Evolutionary conservation across 78 protist species (phyloP), one percentile per base, ranked within the genome.

Genomic region (Dictyostelium purpureum): DNA sequence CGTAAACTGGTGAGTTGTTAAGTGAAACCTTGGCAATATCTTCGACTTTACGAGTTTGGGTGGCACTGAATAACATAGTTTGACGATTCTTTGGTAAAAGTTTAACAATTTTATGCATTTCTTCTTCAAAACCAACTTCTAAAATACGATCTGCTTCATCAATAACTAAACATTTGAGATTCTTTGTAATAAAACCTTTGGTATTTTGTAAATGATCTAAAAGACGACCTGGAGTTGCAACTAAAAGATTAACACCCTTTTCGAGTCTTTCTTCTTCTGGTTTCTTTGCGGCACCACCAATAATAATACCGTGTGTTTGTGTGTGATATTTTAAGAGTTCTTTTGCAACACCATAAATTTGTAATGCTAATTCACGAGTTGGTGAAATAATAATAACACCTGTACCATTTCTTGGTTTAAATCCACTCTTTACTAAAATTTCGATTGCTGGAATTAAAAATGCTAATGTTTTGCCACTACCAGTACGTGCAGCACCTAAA

Each of bases 151-250:
- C 99, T 6, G 99, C 99, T 81, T 99, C 99, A 89, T 99, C 99
- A 57, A 99, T 94, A 71, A 98, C 79, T 24, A 99, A 95, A 45
- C 71, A 74, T 69, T 93, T 93, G 26, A 99, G 95, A 90, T 99
- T 98, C 81, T 81, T 80, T 73, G 63, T 82, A 33, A 87, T 31
- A 80, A 98, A 99, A 26, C 97, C 98, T 18, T 33, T 47, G 28
- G 99, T 98, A 93, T 89, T 96, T 94, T 96, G 85, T 10, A 91
- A 38, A 79, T 99, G 99, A 61, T 99, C 99, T 52, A 99, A 96
- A 35, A 99, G 96, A 16, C 99, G 97, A 19, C 99, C 99, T 24
- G 99, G 99, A 7, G 99, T 99, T 19, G 99, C 96, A 0, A 99
- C 95, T 11, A 99, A 31, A 26, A 99, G 83, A 87, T 96, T 97